A percentile compares a stretch with the other conserved stretches of the same genome.
Conservation (phyloP, 1,284 basidiomycete species). For the Abortiporus biennis region DNA sequence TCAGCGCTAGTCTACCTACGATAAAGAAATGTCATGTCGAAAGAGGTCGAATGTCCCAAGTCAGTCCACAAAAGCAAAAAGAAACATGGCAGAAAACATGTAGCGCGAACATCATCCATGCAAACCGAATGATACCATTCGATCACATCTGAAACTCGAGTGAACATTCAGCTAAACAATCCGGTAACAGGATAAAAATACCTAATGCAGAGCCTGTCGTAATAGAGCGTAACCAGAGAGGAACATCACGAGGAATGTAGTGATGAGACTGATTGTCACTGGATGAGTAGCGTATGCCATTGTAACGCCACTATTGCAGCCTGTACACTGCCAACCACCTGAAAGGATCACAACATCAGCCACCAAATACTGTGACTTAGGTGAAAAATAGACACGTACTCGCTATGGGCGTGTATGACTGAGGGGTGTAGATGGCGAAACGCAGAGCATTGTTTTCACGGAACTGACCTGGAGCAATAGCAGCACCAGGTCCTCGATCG, state of each 20-base stretch:
- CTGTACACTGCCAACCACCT: conserved; percentile 72
- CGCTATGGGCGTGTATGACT: conserved; percentile 65
- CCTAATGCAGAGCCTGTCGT: too few relatives aligned
- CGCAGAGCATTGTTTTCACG: conserved; percentile 62
- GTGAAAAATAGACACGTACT: conserved; percentile 42
- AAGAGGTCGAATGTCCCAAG: too few relatives aligned
- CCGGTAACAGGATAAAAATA: too few relatives aligned
- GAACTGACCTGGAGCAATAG: conserved; percentile 59
- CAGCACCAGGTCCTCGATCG: conserved; percentile 63
- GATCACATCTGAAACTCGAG: too few relatives aligned
- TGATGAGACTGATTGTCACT: conserved; percentile 56
- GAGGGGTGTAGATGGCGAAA: conserved; percentile 86
- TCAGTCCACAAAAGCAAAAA: too few relatives aligned
- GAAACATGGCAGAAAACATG: too few relatives aligned
- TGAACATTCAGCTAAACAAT: too few relatives aligned
- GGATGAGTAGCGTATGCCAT: conserved; percentile 51
- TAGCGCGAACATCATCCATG: too few relatives aligned
- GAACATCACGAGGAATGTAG: conserved; percentile 67
- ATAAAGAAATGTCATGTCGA: too few relatives aligned
- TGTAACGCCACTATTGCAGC: conserved; percentile 46
- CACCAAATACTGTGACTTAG: conserved; percentile 5
- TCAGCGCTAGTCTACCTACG: too few relatives aligned
- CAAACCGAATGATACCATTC: too few relatives aligned
- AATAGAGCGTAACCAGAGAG: conserved; percentile 67
- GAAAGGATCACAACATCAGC: conserved; percentile 3